phyloP scores from a whole-genome alignment of 768 basidiomycete genomes.

The Suillus weaverae region DNA sequence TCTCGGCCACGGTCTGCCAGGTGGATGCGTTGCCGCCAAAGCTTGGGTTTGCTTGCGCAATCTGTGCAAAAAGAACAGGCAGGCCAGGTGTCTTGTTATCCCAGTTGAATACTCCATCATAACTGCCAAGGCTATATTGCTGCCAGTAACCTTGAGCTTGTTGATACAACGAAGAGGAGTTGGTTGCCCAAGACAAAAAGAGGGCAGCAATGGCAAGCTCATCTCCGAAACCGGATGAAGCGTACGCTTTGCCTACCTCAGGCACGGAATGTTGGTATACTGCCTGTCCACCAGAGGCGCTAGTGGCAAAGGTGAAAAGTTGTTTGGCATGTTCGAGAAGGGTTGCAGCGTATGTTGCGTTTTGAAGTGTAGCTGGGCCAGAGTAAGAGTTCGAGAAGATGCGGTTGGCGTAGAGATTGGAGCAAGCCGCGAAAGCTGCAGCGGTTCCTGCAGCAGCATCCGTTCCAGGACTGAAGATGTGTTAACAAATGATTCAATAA shows the following conservation, averaged over 20 bases:
- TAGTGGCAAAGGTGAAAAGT: conserved; percentile 76
- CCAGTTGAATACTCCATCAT: conserved; percentile 81
- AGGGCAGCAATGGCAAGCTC: conserved; percentile 77
- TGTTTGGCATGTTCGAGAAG: conserved; percentile 74
- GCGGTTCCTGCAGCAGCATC: conserved; percentile 85
- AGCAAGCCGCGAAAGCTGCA: conserved; percentile 86
- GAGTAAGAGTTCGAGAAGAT: conserved; percentile 54
- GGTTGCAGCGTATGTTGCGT: conserved; percentile 67
- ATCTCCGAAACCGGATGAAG: conserved; percentile 70
- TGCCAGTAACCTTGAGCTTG: conserved; percentile 65
- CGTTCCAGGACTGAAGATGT: conserved; percentile 65
- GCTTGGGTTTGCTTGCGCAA: conserved; percentile 55
- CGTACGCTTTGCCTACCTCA: conserved; percentile 59
- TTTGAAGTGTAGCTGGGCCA: conserved; percentile 64
- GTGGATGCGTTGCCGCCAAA: conserved; percentile 56
- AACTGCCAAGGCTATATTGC: conserved; percentile 51
- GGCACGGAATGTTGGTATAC: conserved; percentile 75
- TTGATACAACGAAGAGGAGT: conserved; percentile 55
- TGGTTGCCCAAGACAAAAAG: conserved; percentile 71
- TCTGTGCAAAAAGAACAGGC: conserved; percentile 73
- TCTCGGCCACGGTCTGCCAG: conserved; percentile 74
- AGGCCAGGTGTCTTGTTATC: conserved; percentile 80
- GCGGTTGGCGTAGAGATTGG: conserved; percentile 71
- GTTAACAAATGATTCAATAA: background rate
- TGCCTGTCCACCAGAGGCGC: conserved; percentile 47